Percentiles rank a stretch among this genome's conserved stretches.
Conservation (phyloP, 208 protist genomes). For the Trypanosoma melophagium region DNA sequence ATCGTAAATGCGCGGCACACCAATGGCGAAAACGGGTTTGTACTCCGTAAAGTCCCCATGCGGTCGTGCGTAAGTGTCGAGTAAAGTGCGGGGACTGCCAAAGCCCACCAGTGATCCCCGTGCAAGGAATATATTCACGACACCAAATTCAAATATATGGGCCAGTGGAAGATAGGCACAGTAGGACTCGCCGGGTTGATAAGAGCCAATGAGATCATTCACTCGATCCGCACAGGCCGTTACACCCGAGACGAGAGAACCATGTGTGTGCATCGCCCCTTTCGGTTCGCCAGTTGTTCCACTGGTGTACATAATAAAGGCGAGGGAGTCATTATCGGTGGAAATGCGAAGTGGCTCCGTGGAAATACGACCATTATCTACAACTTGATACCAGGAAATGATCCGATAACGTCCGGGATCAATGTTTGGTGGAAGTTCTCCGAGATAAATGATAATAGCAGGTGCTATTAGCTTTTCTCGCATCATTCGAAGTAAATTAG, state of each 20-base stretch:
- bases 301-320: slow-evolving; percentile 77
- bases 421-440: slow-evolving; percentile 35
- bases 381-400: slow-evolving; percentile 55
- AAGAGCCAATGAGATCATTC: slow-evolving; percentile 31
- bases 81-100: slow-evolving; percentile 57
- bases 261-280: slow-evolving; percentile 84
- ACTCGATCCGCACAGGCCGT: slow-evolving; percentile 26
- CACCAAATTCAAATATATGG: slow-evolving; percentile 72
- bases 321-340: slow-evolving; percentile 45
- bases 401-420: slow-evolving; percentile 26
- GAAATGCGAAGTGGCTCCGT: slow-evolving; percentile 26
- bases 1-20: slow-evolving; percentile 66
- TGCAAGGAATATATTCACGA: slow-evolving; percentile 47
- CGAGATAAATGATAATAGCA: slow-evolving; percentile 61
- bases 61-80: slow-evolving; percentile 39
- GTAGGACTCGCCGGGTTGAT: slow-evolving; percentile 54
- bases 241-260: slow-evolving; percentile 40
- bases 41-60: slow-evolving; percentile 77
- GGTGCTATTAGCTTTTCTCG: slow-evolving; percentile 37
- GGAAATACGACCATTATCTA: slow-evolving; percentile 31
- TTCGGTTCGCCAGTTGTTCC: slow-evolving; percentile 64
- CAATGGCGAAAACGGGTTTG: slow-evolving; percentile 61
- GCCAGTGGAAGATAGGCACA: slow-evolving; percentile 82
- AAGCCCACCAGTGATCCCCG: slow-evolving; percentile 60
- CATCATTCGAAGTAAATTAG: slow-evolving; percentile 45